Percentiles rank a stretch among this genome's conserved stretches.
Evolutionary conservation across 768 basidiomycete genomes (phyloP).

Genomic region (Pisolithus sp.): DNA sequence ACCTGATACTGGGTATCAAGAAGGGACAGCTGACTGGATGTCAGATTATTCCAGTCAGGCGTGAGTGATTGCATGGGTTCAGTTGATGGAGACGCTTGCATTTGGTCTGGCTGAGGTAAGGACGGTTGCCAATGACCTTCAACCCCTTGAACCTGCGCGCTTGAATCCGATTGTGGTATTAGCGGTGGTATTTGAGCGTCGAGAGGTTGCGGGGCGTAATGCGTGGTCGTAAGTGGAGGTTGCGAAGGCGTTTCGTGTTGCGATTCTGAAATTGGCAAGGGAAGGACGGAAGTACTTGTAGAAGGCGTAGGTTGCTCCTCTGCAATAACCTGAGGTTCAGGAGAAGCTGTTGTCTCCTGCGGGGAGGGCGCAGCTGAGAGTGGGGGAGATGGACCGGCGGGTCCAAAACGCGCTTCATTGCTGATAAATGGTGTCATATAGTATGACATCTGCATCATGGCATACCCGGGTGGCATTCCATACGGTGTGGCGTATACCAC

Average conservation of each 20-base stretch:
- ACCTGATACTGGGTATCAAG: constrained; percentile 10
- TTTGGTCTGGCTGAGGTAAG: not conserved
- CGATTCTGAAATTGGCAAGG: constrained; percentile 5
- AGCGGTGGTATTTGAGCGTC: constrained; percentile 10
- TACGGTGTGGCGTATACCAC: constrained; percentile 1
- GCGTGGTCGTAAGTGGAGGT: not conserved
- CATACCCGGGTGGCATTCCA: constrained; percentile 2
- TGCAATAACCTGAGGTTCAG: constrained; percentile 4
- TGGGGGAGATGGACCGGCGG: constrained; percentile 47
- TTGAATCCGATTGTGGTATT: constrained; percentile 6
- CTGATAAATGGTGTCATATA: constrained; percentile 17
- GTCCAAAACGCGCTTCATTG: constrained; percentile 22
- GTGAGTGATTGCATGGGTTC: not conserved
- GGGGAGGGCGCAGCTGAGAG: constrained; percentile 48
- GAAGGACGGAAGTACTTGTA: constrained; percentile 5
- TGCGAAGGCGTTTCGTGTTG: constrained; percentile 19
- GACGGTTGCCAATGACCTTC: not conserved
- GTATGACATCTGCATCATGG: constrained; percentile 10
- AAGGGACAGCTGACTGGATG: not conserved
- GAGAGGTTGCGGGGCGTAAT: not conserved
- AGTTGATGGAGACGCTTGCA: not conserved
- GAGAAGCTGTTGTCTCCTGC: constrained; percentile 17
- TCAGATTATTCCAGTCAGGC: constrained; percentile 10
- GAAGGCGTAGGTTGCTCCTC: constrained; percentile 12
- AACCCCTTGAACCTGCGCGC: constrained; percentile 1